These are phyloP conservation scores for grape (Vitis vinifera) DNA, from an alignment of 164 flowering plant genomes.

Conservation along the genomic window DNA sequence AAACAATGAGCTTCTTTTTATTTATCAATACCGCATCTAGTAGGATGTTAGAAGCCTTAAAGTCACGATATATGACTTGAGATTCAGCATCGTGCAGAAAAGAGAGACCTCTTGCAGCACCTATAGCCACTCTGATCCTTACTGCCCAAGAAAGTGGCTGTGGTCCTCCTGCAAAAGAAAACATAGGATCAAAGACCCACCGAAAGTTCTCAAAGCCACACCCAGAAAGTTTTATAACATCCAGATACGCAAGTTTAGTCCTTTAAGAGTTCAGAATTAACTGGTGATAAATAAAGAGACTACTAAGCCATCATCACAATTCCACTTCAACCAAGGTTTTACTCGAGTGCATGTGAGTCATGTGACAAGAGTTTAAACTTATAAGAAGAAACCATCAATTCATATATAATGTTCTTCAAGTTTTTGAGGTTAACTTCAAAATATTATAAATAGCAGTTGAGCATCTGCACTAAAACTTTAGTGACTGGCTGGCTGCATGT, in stretches of 20 bases:
- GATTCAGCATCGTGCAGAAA: conserved; percentile 79
- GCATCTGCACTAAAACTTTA: too few species aligned
- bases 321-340: too few species aligned
- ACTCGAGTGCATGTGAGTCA: too few species aligned
- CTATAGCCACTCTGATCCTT: conserved; percentile 85
- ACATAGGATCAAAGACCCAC: not conserved
- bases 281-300: too few species aligned
- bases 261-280: too few species aligned
- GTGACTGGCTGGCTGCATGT: too few species aligned
- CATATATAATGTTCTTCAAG: not conserved
- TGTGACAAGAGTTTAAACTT: too few species aligned
- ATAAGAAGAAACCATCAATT: not conserved
- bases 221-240: not conserved
- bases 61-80: conserved; percentile 85
- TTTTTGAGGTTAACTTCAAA: not conserved
- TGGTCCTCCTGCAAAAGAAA: conserved; percentile 58
- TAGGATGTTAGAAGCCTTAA: conserved; percentile 87
- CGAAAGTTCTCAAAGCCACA: not conserved
- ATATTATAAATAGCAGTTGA: not conserved
- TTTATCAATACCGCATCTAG: conserved; percentile 65
- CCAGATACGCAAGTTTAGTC: not conserved
- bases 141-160: conserved; percentile 87
- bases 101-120: conserved; percentile 83
- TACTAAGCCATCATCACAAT: too few species aligned
- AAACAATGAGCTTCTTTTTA: not conserved